Base-by-base conservation (phyloP, 2,329 filamentous ascomycete species). In the Chrysoporthe cubensis region DNA sequence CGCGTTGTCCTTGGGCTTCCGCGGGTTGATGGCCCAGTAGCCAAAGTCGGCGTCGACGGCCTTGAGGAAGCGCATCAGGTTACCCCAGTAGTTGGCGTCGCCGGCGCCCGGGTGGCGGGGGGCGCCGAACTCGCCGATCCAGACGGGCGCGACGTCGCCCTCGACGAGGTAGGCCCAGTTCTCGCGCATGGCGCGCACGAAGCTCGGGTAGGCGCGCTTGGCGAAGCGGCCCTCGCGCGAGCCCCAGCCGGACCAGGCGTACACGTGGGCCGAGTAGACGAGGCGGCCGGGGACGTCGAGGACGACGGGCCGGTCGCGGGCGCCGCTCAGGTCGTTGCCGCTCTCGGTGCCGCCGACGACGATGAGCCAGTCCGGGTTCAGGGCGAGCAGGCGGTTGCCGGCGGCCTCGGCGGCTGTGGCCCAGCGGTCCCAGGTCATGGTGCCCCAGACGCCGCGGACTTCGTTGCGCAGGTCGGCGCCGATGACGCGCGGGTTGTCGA, bases 231-330 rank as follows among this genome's bases (percentile, higher is more conserved):
- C 87, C 42, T 82, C 84, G 69, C 81, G 75, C 71, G 84, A 87
- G 48, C 88, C 88, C 90, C 89, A 91, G 66, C 90, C 89, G 18
- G 88, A 90, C 89, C 89, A 91, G 43, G 83, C 81, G 75, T 91
- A 91, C 32, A 91, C 88, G 75, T 91, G 89, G 2, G 87, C 84
- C 68, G 88, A 89, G 79, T 91, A 91, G 43, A 91, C 88, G 37
- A 91, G 81, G 34, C 83, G 81, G 72, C 86, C 76, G 7, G 82
- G 77, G 7, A 87, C 75, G 67, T 86, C 83, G 58, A 91, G 83
- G 59, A 78, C 76, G n/a, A 91, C 80, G 1, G 88, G 89, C 16
- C 88, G 83, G 18, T 76, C 74, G 3, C 78, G 78, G 3, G 83
- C 88, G 4, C 86, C 87, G 1, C 82, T 82, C 43, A 91, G 80